phyloP scores from a whole-genome alignment of 768 basidiomycete species.

The Pleurotus giganteus region DNA sequence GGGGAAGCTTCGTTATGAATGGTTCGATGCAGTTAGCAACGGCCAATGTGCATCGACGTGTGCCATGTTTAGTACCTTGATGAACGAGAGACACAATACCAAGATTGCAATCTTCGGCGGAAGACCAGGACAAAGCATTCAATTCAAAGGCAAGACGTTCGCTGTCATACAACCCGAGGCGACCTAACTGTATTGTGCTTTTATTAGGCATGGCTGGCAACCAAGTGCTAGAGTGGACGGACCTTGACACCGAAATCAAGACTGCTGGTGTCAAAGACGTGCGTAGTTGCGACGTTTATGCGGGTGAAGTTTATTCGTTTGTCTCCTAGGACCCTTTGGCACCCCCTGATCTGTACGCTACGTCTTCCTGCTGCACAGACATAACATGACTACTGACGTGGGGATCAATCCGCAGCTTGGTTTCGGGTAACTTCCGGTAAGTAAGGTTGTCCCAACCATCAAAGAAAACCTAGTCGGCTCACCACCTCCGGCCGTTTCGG shows the following conservation, averaged over 20 bases:
- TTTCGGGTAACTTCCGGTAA: conserved; percentile 43
- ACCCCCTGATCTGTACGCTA: conserved; percentile 41
- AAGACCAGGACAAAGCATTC: conserved; percentile 45
- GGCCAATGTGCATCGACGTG: conserved; percentile 60
- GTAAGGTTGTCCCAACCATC: conserved; percentile 6
- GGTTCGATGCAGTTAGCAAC: conserved; percentile 31
- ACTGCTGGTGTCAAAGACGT: conserved; percentile 51
- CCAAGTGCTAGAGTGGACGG: conserved; percentile 60
- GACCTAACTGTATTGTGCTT: background rate
- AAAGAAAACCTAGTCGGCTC: background rate
- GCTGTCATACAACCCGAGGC: background rate
- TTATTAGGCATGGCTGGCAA: conserved; percentile 53
- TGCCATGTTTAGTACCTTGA: conserved; percentile 60
- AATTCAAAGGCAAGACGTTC: conserved; percentile 44
- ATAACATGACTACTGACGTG: background rate
- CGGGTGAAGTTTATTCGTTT: background rate
- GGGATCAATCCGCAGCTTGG: conserved; percentile 19
- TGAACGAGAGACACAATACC: conserved; percentile 54
- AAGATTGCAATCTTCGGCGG: conserved; percentile 58
- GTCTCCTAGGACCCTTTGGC: conserved; percentile 36
- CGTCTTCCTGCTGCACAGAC: background rate
- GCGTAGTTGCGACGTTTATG: conserved; percentile 15
- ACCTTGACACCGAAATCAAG: conserved; percentile 61
- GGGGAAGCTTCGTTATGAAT: background rate
- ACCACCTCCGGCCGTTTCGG: background rate